Evolutionary conservation across 2,329 filamentous ascomycete genomes (phyloP).

Genomic region (Ilyonectria robusta): DNA sequence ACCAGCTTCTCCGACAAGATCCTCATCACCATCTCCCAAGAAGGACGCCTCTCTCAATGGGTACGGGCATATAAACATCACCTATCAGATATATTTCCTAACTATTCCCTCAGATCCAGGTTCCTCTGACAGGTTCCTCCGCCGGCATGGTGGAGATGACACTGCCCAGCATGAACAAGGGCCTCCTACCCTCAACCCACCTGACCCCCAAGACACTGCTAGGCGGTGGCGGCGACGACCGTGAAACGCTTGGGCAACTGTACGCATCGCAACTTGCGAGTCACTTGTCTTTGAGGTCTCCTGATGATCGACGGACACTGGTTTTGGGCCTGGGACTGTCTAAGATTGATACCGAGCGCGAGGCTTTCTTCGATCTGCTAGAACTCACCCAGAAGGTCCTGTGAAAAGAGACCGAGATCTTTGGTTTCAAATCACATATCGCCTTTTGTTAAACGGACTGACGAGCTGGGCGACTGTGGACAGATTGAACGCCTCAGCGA

Average conservation of each 20-base stretch:
- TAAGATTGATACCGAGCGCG: constrained; percentile 64
- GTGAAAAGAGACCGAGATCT: constrained; percentile 43
- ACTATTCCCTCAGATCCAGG: constrained; percentile 74
- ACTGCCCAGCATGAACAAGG: constrained; percentile 60
- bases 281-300: constrained; percentile 79
- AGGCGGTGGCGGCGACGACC: constrained; percentile 83
- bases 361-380: constrained; percentile 75
- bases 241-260: constrained; percentile 88
- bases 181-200: constrained; percentile 81
- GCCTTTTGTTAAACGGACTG: background rate
- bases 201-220: constrained; percentile 90
- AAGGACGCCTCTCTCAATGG: constrained; percentile 91
- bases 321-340: constrained; percentile 73
- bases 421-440: background rate
- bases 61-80: constrained; percentile 60
- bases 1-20: constrained; percentile 91
- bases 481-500: background rate
- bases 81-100: background rate
- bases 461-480: background rate
- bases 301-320: constrained; percentile 73
- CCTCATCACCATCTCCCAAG: constrained; percentile 88
- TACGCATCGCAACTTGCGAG: constrained; percentile 92
- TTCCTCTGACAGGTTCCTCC: constrained; percentile 79
- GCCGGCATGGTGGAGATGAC: constrained; percentile 75
- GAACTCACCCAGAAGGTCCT: constrained; percentile 73